Base-by-base conservation (phyloP, 2,329 filamentous ascomycete species). In the Byssochlamys sp. region DNA sequence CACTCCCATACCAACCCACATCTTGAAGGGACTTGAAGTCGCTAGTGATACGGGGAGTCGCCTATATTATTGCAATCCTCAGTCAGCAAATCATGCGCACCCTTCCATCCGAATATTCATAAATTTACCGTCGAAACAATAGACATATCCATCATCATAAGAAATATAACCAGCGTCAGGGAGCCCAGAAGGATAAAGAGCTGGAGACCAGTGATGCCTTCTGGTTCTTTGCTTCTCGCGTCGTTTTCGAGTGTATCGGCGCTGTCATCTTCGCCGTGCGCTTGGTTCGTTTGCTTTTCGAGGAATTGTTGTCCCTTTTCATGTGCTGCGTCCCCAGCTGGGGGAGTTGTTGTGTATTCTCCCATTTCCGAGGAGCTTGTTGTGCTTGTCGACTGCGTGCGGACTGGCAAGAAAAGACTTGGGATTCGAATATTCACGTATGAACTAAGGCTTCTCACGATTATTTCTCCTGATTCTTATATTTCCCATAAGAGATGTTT, bases 141-240 rank as follows among this genome's bases (percentile, higher is more conserved):
- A 3, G 79, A 79, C 53, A 73, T 76, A 59, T 82, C 80, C 6
- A 82, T 60, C 61, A 81, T 65, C 64, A 78, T 73, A 29, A 80
- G 62, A 58, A 80, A 80, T 27, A 73, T 71, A 4, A 71, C 72
- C 3, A 77, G 58, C 0, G 75, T 77, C 19, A 80, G 63, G 3
- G 67, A 66, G 10, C 59, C 60, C 49, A 76, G 61, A n/a, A 70
- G 52, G 26, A 61, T 27, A 50, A 57, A 61, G n/a, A 65, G 55
- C 26, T 55, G 57, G 26, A 55, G 35, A 3, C 64, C 64, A 24
- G 60, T 58, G 19, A 65, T 48, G 14, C 61, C 61, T n/a, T 61
- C 48, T 4, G 57, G n/a, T 3, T 52, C 50, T 14, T 56, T 19
- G 53, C 51, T 4, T 49, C 56, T 19, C 56, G 58, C 4, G 53